Evolutionary conservation across 176 grass and related monocot species (phyloP), one percentile per base, ranked within the genome.

Genomic region (Puccinellia tenuiflora): DNA sequence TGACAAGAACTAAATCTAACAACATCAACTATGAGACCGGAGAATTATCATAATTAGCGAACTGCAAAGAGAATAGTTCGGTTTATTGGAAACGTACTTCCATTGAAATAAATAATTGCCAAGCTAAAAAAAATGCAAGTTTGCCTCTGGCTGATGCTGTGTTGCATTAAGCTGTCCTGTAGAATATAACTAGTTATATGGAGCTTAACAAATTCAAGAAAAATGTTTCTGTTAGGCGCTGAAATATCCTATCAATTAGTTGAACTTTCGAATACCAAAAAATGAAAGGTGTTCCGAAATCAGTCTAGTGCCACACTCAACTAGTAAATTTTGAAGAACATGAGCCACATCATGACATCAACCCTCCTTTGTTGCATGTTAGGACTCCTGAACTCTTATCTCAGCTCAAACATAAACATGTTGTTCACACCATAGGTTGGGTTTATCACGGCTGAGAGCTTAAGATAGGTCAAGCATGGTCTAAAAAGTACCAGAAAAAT

Each of bases 171-270:
- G 74, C 25, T 74, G 9, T 73, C 21, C 55, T 79, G 21, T 56
- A 35, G n/a, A 48, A 74, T 65, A 45, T 86, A 48, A 12, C 14
- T 43, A 70, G 37, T 70, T 63, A 60, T 68, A 67, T 46, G 47
- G 48, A 68, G 65, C 76, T 29, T 20, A 86, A 68, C 70, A 3
- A 67, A 86, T 75, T 74, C 16, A 43, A 42, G 20, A 42, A 46
- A 86, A 73, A 66, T 17, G 34, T 34, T 54, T 43, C n/a, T 71
- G 22, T 17, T 37, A 28, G 47, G 31, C 6, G 75, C 50, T 67
- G 33, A 47, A 75, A 57, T 15, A 68, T 56, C 29, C 53, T 38
- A 12, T 12, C 28, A 81, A 68, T 76, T 48, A 68, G 20, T 81
- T 37, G 6, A 75, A 31, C 20, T 47, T 47, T 79, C 2, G 10